These are phyloP conservation scores for Tricholoma saponaceum DNA, from an alignment of 768 basidiomycete species.

Conservation along the genomic window DNA sequence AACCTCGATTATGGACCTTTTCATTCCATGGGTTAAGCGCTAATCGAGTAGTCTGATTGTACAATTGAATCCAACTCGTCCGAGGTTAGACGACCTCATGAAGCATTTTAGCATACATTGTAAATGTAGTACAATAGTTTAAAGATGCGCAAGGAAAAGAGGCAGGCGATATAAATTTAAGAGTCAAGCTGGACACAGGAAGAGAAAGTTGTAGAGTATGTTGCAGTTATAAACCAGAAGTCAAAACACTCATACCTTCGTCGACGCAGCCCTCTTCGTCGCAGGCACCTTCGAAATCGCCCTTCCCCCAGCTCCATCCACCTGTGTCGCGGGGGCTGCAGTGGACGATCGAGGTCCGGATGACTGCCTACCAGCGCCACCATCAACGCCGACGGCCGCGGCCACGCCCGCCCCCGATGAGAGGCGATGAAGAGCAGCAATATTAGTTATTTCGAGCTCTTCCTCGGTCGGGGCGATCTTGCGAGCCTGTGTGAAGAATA, in stretches of 20 bases:
- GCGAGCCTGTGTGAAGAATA: slow-evolving; percentile 91
- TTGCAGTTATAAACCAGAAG: background rate
- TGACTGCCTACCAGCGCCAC: background rate
- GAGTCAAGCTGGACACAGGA: background rate
- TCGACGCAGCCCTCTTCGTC: slow-evolving; percentile 9
- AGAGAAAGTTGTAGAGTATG: no score
- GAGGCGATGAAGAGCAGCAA: background rate
- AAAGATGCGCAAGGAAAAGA: background rate
- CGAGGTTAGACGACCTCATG: no score
- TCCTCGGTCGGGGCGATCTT: slow-evolving; percentile 26
- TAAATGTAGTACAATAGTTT: background rate
- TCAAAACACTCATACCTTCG: background rate
- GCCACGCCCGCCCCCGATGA: slow-evolving; percentile 8
- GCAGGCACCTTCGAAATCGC: slow-evolving; percentile 7
- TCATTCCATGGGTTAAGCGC: no score
- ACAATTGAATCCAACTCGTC: no score
- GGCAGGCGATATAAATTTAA: background rate
- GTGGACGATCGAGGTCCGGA: slow-evolving; percentile 7
- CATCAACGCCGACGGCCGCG: slow-evolving; percentile 3
- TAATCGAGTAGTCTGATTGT: no score
- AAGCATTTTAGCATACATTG: no score
- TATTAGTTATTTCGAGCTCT: slow-evolving; percentile 1
- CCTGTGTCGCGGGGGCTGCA: slow-evolving; percentile 4
- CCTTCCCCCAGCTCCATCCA: background rate
- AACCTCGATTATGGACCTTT: no score